Evolutionary conservation across 257 asterid species (phyloP).

Genomic region (Lithospermum erythrorhizon): DNA sequence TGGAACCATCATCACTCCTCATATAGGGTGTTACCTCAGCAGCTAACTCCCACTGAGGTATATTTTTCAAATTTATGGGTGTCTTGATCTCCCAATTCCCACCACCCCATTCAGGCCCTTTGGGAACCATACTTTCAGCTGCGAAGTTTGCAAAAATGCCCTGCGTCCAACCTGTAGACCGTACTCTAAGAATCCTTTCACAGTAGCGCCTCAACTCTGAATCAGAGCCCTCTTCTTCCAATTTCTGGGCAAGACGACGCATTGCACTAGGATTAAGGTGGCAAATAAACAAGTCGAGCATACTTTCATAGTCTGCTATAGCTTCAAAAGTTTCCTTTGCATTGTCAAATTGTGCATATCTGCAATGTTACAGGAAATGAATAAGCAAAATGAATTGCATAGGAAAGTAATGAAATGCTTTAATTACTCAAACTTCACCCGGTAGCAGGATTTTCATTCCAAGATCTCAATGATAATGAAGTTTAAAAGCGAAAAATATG

Average conservation of each 20-base stretch:
- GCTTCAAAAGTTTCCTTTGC: slow-evolving; percentile 99
- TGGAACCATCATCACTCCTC: slow-evolving; percentile 95
- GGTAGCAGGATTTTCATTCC: neutral
- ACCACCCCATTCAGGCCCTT: slow-evolving; percentile 99
- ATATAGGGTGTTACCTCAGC: slow-evolving; percentile 99
- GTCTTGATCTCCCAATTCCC: slow-evolving; percentile 99
- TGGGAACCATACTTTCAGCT: slow-evolving; percentile 99
- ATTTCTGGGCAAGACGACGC: slow-evolving; percentile 92
- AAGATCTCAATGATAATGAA: neutral
- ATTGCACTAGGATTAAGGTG: slow-evolving; percentile 99
- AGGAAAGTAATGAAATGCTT: slow-evolving; percentile 1
- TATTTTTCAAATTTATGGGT: slow-evolving; percentile 76
- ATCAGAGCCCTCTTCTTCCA: slow-evolving; percentile 83
- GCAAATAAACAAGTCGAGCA: slow-evolving; percentile 94
- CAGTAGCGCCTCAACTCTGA: slow-evolving; percentile 93
- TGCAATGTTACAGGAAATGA: slow-evolving; percentile 31
- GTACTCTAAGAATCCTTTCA: slow-evolving; percentile 90
- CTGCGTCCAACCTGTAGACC: slow-evolving; percentile 99
- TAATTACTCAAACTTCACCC: neutral
- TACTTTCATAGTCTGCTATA: slow-evolving; percentile 84
- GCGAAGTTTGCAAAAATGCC: slow-evolving; percentile 98
- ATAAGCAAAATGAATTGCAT: slow-evolving; percentile 9
- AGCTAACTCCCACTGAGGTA: slow-evolving; percentile 99
- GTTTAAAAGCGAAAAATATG: neutral
- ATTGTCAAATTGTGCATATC: slow-evolving; percentile 94